Base-by-base conservation (phyloP, 805 yeast species). In the Wickerhamiella bombiphila region DNA sequence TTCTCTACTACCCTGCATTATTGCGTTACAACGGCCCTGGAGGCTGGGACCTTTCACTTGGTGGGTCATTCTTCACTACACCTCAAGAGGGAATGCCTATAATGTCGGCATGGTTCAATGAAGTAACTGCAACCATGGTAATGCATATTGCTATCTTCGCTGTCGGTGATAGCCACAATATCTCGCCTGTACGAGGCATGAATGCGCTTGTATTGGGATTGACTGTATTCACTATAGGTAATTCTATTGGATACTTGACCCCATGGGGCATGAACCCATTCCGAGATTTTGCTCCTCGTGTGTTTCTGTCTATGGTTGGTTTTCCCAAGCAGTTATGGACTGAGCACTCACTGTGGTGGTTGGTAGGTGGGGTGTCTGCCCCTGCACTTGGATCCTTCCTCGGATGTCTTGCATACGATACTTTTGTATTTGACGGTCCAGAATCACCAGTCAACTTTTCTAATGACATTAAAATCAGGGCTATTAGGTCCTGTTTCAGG, bases 261-360 rank as follows among this genome's bases (percentile, higher is more conserved):
- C 73, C 72, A 15, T 66, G 66, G 46, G 74, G 74, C 29, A 53
- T 70, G 48, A 70, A 70, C 54, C 55, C 64, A 40, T 74, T 74
- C 22, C 65, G 76, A 55, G 76, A 70, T 53, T 57, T 69, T 36
- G 72, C 68, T 16, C 75, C 76, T 40, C 56, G 76, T 46, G 48
- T 70, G 29, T 71, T 70, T 25, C 53, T 70, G 15, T 57, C 59
- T 29, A 55, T 67, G 37, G 58, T 66, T 26, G 76, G 76, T 22
- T 66, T 67, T 43, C 63, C 66, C 29, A 50, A 52, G 22, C 63
- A 53, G 26, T 56, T 51, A 46, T 67, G 66, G 61, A 48, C 55
- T 14, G 46, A 52, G 14, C 19, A 25, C 2, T 19, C 31, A 7
- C 32, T 33, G 34, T 40, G 33, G 30, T 40, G 40, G 40, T 18